A percentile compares a stretch with the other conserved stretches of the same genome.
These are phyloP conservation scores for Yamadazyma olivae DNA, from an alignment of 805 yeast species.

Conservation along the genomic window DNA sequence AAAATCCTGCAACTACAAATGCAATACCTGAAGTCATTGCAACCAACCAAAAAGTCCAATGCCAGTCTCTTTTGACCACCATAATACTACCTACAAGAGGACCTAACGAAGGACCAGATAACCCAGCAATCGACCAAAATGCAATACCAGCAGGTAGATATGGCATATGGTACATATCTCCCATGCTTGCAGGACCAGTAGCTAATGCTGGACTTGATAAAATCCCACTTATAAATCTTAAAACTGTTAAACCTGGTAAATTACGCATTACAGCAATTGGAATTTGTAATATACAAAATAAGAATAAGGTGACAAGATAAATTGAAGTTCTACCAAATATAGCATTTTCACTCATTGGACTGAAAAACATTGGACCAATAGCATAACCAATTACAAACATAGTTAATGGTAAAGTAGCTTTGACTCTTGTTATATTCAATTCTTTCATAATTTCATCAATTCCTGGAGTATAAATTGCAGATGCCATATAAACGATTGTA, in stretches of 20 bases:
- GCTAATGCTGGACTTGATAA: constrained; percentile 56
- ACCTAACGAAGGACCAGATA: constrained; percentile 53
- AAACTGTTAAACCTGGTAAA: constrained; percentile 48
- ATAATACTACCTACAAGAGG: constrained; percentile 56
- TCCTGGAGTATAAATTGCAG: constrained; percentile 57
- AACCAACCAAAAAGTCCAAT: constrained; percentile 55
- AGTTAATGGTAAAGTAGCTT: constrained; percentile 51
- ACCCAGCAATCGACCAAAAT: constrained; percentile 52
- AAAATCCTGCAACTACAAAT: constrained; percentile 31
- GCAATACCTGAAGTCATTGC: constrained; percentile 38
- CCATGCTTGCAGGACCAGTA: constrained; percentile 57
- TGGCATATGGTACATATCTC: constrained; percentile 45
- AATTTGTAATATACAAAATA: constrained; percentile 53
- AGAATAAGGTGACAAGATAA: constrained; percentile 45
- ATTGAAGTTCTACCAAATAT: constrained; percentile 51
- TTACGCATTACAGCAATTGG: constrained; percentile 53
- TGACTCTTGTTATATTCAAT: constrained; percentile 40
- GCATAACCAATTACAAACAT: constrained; percentile 62
- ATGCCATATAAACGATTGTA: constrained; percentile 54
- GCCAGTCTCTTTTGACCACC: constrained; percentile 47
- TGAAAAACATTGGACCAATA: constrained; percentile 56
- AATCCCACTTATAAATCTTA: constrained; percentile 53
- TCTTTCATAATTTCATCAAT: constrained; percentile 41
- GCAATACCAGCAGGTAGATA: constrained; percentile 46
- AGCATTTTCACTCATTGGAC: constrained; percentile 60